Evolutionary conservation across 805 yeast genomes (phyloP).

Genomic region (Wickerhamomyces tratensis): DNA sequence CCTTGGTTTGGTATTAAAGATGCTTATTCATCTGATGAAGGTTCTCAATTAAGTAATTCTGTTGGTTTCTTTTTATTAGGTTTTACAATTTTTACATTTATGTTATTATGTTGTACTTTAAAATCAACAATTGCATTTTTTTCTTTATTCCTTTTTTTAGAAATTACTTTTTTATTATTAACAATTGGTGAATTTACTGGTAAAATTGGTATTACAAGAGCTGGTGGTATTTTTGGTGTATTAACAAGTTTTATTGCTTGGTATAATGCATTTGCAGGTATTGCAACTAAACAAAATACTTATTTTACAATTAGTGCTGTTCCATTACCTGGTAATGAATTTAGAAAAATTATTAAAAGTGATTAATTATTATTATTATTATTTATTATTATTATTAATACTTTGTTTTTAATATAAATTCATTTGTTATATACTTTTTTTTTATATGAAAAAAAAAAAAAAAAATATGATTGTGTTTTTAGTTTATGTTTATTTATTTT

Average conservation of each 20-base stretch:
- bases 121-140: constrained; percentile 61
- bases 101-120: constrained; percentile 42
- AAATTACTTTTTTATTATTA: constrained; percentile 45
- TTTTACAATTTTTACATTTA: constrained; percentile 55
- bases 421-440: too few species aligned
- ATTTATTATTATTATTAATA: too few species aligned
- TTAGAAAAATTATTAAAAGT: constrained; percentile 1
- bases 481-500: too few species aligned
- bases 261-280: constrained; percentile 55
- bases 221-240: constrained; percentile 49
- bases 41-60: constrained; percentile 33
- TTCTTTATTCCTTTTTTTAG: constrained; percentile 41
- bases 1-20: constrained; percentile 49
- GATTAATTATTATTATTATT: background rate
- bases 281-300: constrained; percentile 48
- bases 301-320: constrained; percentile 22
- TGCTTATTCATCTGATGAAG: constrained; percentile 32
- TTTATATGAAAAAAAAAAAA: too few species aligned
- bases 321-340: constrained; percentile 21
- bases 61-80: constrained; percentile 51
- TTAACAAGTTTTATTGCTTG: constrained; percentile 44
- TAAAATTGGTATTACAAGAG: constrained; percentile 29
- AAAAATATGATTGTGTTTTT: too few species aligned
- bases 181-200: constrained; percentile 41
- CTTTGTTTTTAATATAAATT: too few species aligned